Conservation (phyloP, 352 stramenopile species). For the Phytophthora multivora region DNA sequence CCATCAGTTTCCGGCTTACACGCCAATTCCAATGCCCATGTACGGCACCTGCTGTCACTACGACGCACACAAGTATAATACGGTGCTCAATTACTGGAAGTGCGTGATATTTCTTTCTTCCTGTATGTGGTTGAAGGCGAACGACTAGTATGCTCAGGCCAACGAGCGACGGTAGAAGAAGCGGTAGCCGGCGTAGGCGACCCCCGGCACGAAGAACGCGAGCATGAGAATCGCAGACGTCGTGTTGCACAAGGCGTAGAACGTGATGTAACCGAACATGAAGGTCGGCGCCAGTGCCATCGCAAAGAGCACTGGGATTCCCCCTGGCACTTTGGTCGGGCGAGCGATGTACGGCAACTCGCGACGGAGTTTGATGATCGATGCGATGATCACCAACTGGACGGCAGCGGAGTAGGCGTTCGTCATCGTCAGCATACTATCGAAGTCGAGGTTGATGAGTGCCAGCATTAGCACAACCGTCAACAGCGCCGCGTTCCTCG, state of each 20-base stretch:
- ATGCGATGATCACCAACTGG: conserved; percentile 89
- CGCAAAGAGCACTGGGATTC: conserved; percentile 37
- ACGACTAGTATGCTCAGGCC: conserved; percentile 3
- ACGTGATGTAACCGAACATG: conserved; percentile 62
- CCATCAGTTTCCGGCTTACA: too few relatives aligned
- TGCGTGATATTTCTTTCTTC: too few relatives aligned
- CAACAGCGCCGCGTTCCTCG: conserved; percentile 40
- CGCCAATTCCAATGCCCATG: too few relatives aligned
- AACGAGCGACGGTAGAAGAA: conserved; percentile 32
- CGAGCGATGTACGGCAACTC: conserved; percentile 74
- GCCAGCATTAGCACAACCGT: conserved; percentile 49
- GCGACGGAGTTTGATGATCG: conserved; percentile 88
- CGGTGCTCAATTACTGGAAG: too few relatives aligned
- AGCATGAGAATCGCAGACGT: conserved; percentile 40
- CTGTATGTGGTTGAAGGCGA: too few relatives aligned
- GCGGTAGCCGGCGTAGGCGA: conserved; percentile 35
- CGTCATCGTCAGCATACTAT: conserved; percentile 83
- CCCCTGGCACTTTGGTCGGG: conserved; percentile 61
- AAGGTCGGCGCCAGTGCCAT: conserved; percentile 42
- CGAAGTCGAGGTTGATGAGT: conserved; percentile 64
- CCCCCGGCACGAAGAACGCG: conserved; percentile 42
- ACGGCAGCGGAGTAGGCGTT: conserved; percentile 92
- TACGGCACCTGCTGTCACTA: too few relatives aligned
- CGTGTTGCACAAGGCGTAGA: conserved; percentile 40
- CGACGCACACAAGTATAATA: too few relatives aligned